Percentiles rank a stretch among this genome's conserved stretches.
Evolutionary conservation across 108 stramenopile species (phyloP).

Genomic region (Fragilaria crotonensis): DNA sequence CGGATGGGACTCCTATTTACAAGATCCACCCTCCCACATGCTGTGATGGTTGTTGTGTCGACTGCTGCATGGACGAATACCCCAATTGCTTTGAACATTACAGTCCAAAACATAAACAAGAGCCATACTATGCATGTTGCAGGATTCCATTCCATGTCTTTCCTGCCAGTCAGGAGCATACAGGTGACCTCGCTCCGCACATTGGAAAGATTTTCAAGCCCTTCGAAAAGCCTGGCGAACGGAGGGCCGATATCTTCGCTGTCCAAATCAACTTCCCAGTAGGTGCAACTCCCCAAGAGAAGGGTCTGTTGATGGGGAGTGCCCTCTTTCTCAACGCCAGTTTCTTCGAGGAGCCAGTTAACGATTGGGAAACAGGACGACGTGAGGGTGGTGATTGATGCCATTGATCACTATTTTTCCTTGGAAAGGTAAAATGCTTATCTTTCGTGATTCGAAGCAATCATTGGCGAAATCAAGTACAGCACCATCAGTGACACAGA

Average conservation of each 20-base stretch:
- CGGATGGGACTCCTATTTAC: conserved; percentile 24
- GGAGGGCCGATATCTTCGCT: conserved; percentile 50
- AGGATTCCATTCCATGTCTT: conserved; percentile 59
- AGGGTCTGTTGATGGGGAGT: conserved; percentile 53
- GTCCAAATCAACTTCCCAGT: conserved; percentile 59
- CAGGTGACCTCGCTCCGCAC: conserved; percentile 41
- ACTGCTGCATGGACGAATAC: conserved; percentile 61
- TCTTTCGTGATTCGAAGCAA: too few relatives aligned
- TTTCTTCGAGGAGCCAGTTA: conserved; percentile 74
- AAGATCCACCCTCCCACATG: too few relatives aligned
- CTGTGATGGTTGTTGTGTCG: conserved; percentile 50
- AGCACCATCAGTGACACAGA: too few relatives aligned
- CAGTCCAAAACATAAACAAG: too few relatives aligned
- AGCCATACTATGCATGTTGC: too few relatives aligned
- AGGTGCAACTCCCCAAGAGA: conserved; percentile 36
- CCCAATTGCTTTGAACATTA: conserved; percentile 52
- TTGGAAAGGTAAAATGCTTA: too few relatives aligned
- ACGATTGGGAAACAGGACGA: too few relatives aligned
- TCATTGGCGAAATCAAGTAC: too few relatives aligned
- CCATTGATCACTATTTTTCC: too few relatives aligned
- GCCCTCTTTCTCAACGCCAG: conserved; percentile 61
- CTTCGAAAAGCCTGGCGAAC: conserved; percentile 27
- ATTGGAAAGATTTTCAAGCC: conserved; percentile 51
- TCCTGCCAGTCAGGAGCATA: conserved; percentile 30
- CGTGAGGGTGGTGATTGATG: too few relatives aligned